Evolutionary conservation across 345 rosid genomes (phyloP), one percentile per base, ranked within the genome.

Genomic region (Eucalyptus pumila): DNA sequence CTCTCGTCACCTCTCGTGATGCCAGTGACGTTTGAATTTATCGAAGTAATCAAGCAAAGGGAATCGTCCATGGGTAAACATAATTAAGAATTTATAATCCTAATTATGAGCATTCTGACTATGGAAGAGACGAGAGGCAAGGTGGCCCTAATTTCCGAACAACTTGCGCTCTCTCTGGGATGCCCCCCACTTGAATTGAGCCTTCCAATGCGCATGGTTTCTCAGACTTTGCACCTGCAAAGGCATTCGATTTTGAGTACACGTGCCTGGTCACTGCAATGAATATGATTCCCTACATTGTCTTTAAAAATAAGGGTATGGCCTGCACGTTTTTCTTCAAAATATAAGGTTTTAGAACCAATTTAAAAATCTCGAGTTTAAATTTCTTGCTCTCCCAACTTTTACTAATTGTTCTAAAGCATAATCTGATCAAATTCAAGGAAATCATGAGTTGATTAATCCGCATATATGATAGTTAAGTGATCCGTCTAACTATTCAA

Each of bases 401-500:
- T 76, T 76, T 76, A 40, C 85, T 40, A 40, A 76, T 10, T 34
- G 44, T 72, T 17, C 81, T 72, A 34, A 72, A 34, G 44, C 44
- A 72, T 32, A 32, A 32, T 1, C 9, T 16, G 23, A 67, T 67
- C 42, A 6, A 32, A 67, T 16, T 34, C 24, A 69, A 69, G 19
- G 44, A 69, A 69, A 34, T 69, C 42, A 32, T 19, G 10, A 17
- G 26, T 34, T 19, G 81, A 72, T 72, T 40, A 34, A 34, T 52
- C 21, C 8, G 1, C 30, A 0, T 37, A 40, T 11, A 21, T 76
- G 15, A 40, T 11, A 11, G 2, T 76, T 76, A 76, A 40, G 4
- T 11, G 47, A 76, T 11, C 8, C 0, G 2, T 76, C 5, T 11
- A 2, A n/a, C 34, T n/a, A 2, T 65, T 65, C 23, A n/a, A n/a